phyloP scores from a whole-genome alignment of 805 yeast genomes.

The Zygosaccharomyces bisporus region DNA sequence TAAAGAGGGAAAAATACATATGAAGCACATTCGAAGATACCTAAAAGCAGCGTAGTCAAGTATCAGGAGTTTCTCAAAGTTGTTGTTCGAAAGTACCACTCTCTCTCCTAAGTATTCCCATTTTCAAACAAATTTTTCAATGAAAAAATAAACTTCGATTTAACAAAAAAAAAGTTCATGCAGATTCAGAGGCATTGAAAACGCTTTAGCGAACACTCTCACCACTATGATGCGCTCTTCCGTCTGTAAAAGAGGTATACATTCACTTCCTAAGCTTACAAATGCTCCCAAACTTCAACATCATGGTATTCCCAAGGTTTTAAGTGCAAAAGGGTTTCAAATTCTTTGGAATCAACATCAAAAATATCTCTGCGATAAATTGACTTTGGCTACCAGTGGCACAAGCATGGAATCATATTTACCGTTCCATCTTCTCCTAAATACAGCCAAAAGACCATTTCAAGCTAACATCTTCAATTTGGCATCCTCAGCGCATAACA shows the following conservation, averaged over 20 bases:
- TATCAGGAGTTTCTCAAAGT: too few species aligned
- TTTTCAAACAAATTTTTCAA: not conserved
- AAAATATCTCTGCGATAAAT: constrained; percentile 52
- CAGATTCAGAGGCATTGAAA: not conserved
- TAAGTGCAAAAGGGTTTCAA: constrained; percentile 52
- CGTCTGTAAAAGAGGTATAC: constrained; percentile 28
- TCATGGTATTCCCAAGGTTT: constrained; percentile 31
- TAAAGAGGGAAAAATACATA: too few species aligned
- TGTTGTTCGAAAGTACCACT: not conserved
- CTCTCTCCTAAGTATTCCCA: constrained; percentile 3
- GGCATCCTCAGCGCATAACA: constrained; percentile 89
- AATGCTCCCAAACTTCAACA: constrained; percentile 16
- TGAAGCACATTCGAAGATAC: too few species aligned
- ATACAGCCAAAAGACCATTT: constrained; percentile 63
- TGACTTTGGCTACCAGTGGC: constrained; percentile 66
- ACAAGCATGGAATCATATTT: constrained; percentile 72
- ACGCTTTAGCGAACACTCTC: not conserved
- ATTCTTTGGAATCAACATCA: constrained; percentile 83
- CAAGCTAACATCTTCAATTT: constrained; percentile 70
- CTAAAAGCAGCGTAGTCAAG: too few species aligned
- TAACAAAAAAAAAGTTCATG: not conserved
- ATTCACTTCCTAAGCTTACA: constrained; percentile 33
- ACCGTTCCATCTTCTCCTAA: constrained; percentile 65
- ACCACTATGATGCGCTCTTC: constrained; percentile 22
- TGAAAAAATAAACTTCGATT: not conserved